phyloP scores from a whole-genome alignment of 2,329 filamentous ascomycete genomes.

The Exophiala viscosa region DNA sequence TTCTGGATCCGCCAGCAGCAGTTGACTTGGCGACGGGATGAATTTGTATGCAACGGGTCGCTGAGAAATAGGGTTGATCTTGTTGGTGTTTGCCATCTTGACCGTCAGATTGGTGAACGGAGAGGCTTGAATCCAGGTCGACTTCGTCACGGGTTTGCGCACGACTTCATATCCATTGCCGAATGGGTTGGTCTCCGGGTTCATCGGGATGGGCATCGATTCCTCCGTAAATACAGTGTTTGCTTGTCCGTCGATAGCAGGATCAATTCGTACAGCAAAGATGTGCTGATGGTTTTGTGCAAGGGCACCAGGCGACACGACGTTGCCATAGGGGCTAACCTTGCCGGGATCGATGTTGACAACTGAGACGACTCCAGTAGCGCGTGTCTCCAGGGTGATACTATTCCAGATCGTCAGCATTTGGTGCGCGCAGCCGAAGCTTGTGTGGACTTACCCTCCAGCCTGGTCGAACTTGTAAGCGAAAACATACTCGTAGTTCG shows the following conservation, averaged over 20 bases:
- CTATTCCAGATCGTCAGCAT: slow-evolving; percentile 3
- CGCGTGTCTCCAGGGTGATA: slow-evolving; percentile 59
- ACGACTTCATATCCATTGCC: slow-evolving; percentile 59
- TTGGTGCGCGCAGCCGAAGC: neutral
- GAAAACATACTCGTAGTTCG: slow-evolving; percentile 69
- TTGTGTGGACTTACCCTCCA: slow-evolving; percentile 41
- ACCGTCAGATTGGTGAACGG: slow-evolving; percentile 45
- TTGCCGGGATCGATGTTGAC: slow-evolving; percentile 57
- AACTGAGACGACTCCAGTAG: slow-evolving; percentile 63
- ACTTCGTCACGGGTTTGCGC: slow-evolving; percentile 46
- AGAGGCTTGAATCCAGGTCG: slow-evolving; percentile 52
- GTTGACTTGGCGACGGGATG: slow-evolving; percentile 44
- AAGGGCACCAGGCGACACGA: slow-evolving; percentile 61
- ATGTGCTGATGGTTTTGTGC: slow-evolving; percentile 70
- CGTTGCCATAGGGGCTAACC: slow-evolving; percentile 56
- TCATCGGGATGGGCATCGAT: slow-evolving; percentile 47
- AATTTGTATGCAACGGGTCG: slow-evolving; percentile 49
- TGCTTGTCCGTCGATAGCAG: slow-evolving; percentile 55
- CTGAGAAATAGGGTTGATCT: slow-evolving; percentile 41
- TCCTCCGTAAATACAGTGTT: slow-evolving; percentile 56
- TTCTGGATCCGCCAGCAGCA: slow-evolving; percentile 45
- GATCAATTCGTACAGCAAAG: slow-evolving; percentile 64
- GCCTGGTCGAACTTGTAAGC: slow-evolving; percentile 62
- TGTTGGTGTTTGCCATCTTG: slow-evolving; percentile 47
- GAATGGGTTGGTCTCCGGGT: slow-evolving; percentile 55